Conservation (phyloP, 2,329 filamentous ascomycete species). For the Claviceps capensis region DNA sequence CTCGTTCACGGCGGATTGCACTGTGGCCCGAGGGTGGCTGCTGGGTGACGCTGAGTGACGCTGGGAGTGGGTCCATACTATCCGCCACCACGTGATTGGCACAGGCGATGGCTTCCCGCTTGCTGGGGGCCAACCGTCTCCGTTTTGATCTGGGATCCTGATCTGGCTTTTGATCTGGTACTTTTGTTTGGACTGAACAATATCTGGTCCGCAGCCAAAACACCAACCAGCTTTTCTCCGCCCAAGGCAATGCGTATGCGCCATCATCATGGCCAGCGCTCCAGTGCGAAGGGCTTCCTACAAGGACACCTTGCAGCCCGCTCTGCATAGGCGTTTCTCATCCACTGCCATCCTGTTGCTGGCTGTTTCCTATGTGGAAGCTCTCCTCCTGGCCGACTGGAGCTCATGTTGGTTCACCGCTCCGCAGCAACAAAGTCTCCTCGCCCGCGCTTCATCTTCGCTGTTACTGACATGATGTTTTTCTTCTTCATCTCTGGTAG, state of each 20-base stretch:
- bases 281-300: slow-evolving; percentile 50
- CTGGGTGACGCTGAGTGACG: not conserved
- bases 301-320: slow-evolving; percentile 82
- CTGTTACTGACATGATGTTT: not conserved
- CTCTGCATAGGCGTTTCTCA: slow-evolving; percentile 75
- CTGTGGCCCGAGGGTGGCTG: not conserved
- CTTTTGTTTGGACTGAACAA: not conserved
- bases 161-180: not conserved
- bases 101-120: slow-evolving; percentile 3
- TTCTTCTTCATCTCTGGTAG: slow-evolving; percentile 26
- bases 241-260: slow-evolving; percentile 24
- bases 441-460: not conserved
- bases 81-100: slow-evolving; percentile 18
- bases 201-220: not conserved
- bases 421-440: not conserved
- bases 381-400: slow-evolving; percentile 56
- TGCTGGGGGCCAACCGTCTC: not conserved
- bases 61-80: not conserved
- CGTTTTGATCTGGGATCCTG: not conserved
- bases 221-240: slow-evolving; percentile 5
- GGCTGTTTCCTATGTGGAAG: slow-evolving; percentile 57
- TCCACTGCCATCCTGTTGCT: slow-evolving; percentile 59
- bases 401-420: slow-evolving; percentile 45
- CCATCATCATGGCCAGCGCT: slow-evolving; percentile 36
- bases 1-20: not conserved